A percentile compares a stretch with the other conserved stretches of the same genome.
These are phyloP conservation scores for Prillingera fragicola DNA, from an alignment of 1,284 basidiomycete genomes.

Conservation along the genomic window DNA sequence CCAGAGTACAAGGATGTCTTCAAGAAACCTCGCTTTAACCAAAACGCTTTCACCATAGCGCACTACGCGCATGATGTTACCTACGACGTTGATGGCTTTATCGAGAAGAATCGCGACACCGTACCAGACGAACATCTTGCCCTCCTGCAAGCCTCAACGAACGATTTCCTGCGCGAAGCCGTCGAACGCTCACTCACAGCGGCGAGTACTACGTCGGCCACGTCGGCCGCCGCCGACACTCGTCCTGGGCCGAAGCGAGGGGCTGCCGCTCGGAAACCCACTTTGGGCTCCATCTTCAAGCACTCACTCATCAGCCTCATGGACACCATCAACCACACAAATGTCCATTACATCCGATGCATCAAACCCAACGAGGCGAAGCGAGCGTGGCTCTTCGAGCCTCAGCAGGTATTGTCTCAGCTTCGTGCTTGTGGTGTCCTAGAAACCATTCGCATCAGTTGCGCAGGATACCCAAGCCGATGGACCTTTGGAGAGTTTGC, in stretches of 20 bases:
- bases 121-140: conserved; percentile 97
- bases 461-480: conserved; percentile 96
- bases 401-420: conserved; percentile 92
- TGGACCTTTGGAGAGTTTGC: conserved; percentile 99
- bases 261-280: conserved; percentile 79
- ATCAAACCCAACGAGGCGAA: conserved; percentile 99
- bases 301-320: conserved; percentile 87
- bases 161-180: conserved; percentile 89
- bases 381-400: conserved; percentile 92
- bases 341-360: conserved; percentile 98
- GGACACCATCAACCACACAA: conserved; percentile 95
- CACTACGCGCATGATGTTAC: conserved; percentile 98
- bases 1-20: conserved; percentile 82
- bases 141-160: conserved; percentile 77
- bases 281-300: conserved; percentile 98
- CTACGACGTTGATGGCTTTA: conserved; percentile 95
- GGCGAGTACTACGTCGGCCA: conserved; percentile 35
- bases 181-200: conserved; percentile 80
- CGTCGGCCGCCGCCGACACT: conserved; percentile 46
- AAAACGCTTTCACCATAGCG: conserved; percentile 93
- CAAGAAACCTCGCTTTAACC: conserved; percentile 98
- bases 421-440: conserved; percentile 97
- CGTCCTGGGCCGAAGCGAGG: conserved; percentile 42
- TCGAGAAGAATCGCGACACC: conserved; percentile 98
- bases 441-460: conserved; percentile 98